Conservation (phyloP, 495 filamentous ascomycete species). For the Penicillium simplicissimum region DNA sequence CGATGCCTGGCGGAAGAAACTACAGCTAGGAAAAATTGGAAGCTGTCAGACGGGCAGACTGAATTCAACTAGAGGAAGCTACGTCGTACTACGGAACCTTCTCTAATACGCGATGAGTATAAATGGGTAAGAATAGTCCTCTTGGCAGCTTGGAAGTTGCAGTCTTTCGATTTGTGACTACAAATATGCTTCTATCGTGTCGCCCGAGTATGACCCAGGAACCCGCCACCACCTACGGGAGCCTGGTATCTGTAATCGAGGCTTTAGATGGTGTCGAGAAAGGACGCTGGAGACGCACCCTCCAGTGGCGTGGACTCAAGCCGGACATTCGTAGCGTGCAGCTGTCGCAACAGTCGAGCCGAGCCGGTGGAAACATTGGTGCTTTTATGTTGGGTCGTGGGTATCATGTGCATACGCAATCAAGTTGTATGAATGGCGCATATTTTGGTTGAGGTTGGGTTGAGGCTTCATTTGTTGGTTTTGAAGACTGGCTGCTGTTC, state of each 20-base stretch:
- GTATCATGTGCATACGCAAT: background rate
- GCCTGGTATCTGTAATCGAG: background rate
- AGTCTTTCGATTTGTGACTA: background rate
- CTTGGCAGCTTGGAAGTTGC: background rate
- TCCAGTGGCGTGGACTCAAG: background rate
- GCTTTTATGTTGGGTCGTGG: background rate
- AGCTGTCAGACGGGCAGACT: too few relatives aligned
- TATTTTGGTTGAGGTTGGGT: background rate
- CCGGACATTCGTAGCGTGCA: background rate
- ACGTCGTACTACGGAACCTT: too few relatives aligned
- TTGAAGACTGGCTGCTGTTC: slow-evolving; percentile 69
- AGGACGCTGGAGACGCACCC: background rate
- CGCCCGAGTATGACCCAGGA: background rate
- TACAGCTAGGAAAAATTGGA: too few relatives aligned
- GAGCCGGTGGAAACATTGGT: background rate
- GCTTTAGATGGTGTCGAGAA: background rate
- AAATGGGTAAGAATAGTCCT: too few relatives aligned
- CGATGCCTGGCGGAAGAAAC: too few relatives aligned
- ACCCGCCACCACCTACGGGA: background rate
- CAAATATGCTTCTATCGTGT: background rate
- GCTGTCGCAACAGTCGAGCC: background rate
- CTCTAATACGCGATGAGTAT: too few relatives aligned
- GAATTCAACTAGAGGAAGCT: too few relatives aligned
- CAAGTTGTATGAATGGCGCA: background rate
- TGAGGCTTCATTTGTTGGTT: slow-evolving; percentile 31